A percentile compares a stretch with the other conserved stretches of the same genome.
phyloP scores from a whole-genome alignment of 1,284 basidiomycete species.

The Trametes polyzona region DNA sequence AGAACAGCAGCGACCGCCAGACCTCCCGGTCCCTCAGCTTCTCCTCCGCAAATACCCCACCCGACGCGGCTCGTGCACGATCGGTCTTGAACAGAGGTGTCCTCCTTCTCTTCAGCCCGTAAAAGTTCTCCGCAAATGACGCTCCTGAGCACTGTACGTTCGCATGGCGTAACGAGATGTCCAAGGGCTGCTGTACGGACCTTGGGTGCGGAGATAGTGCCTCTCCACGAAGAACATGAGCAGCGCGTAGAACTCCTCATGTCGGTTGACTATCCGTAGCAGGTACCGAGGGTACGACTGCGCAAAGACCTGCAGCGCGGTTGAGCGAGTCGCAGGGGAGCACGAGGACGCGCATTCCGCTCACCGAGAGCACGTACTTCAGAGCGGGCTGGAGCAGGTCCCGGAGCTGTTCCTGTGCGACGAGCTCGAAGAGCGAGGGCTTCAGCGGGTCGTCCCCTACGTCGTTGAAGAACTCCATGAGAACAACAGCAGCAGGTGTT shows the following conservation, averaged over 20 bases:
- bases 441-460: constrained; percentile 73
- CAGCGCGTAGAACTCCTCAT: constrained; percentile 94
- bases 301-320: constrained; percentile 78
- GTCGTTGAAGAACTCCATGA: constrained; percentile 84
- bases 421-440: constrained; percentile 94
- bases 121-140: constrained; percentile 93
- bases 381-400: constrained; percentile 94
- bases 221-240: constrained; percentile 90
- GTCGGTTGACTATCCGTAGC: constrained; percentile 88
- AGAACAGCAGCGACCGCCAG: constrained; percentile 73
- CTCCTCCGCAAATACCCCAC: constrained; percentile 65
- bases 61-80: constrained; percentile 67
- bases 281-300: constrained; percentile 95
- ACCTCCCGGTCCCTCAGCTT: constrained; percentile 66
- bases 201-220: constrained; percentile 86
- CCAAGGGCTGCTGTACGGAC: constrained; percentile 47
- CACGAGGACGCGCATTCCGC: constrained; percentile 29
- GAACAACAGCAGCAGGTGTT: not conserved
- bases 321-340: not conserved
- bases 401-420: constrained; percentile 93
- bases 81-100: constrained; percentile 71
- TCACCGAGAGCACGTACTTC: constrained; percentile 91
- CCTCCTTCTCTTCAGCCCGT: constrained; percentile 82
- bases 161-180: not conserved
- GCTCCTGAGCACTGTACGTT: constrained; percentile 55